phyloP scores from a whole-genome alignment of 2,329 filamentous ascomycete genomes.

The Nemania sp. region DNA sequence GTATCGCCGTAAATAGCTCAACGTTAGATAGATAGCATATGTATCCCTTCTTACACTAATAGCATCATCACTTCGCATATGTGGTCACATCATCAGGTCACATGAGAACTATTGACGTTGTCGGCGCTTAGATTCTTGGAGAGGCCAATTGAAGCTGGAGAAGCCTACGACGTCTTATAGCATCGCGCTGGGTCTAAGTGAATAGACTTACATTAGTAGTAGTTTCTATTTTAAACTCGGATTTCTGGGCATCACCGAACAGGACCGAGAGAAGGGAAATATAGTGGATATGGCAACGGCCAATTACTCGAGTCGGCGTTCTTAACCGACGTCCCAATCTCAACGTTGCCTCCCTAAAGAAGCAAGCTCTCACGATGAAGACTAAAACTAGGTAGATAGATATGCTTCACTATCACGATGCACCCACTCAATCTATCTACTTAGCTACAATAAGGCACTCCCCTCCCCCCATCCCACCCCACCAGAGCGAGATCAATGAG shows the following conservation, averaged over 20 bases:
- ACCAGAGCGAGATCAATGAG: neutral
- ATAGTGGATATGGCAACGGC: neutral
- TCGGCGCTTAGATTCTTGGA: constrained; percentile 37
- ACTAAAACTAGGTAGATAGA: neutral
- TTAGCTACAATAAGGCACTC: too few species aligned
- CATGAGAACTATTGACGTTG: constrained; percentile 34
- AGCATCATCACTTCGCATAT: constrained; percentile 30
- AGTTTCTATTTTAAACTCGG: constrained; percentile 23
- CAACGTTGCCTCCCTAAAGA: neutral
- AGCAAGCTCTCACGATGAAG: constrained; percentile 1
- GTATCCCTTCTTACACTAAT: constrained; percentile 7
- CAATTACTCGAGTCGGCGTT: neutral
- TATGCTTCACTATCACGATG: too few species aligned
- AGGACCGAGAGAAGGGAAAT: constrained; percentile 11
- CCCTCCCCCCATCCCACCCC: too few species aligned
- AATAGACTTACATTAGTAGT: constrained; percentile 5
- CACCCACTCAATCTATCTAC: neutral
- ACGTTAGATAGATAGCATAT: constrained; percentile 1
- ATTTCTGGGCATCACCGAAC: constrained; percentile 18
- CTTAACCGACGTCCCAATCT: neutral
- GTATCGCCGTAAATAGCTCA: constrained; percentile 25
- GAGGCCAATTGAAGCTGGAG: constrained; percentile 35
- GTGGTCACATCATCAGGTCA: constrained; percentile 32
- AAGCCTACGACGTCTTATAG: constrained; percentile 21
- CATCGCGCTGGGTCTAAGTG: constrained; percentile 15